Conservation (phyloP, 2,329 filamentous ascomycete species). For the Chrysosporium keratinophilum region DNA sequence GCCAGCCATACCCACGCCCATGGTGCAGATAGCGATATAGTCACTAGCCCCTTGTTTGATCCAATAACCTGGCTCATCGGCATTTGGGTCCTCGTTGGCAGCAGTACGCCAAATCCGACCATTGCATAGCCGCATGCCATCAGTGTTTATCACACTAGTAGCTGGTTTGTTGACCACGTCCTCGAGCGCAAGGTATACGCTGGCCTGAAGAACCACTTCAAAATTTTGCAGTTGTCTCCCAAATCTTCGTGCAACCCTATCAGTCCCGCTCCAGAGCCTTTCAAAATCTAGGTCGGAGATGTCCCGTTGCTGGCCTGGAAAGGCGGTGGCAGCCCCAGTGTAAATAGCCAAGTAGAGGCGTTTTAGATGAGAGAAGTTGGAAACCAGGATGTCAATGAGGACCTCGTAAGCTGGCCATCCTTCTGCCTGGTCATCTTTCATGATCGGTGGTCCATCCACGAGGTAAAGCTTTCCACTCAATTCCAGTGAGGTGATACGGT, state of each 20-base stretch:
- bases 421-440: not conserved
- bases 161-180: not conserved
- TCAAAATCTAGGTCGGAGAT: constrained; percentile 3
- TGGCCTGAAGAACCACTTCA: constrained; percentile 2
- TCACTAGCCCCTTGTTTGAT: not conserved
- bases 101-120: constrained; percentile 1
- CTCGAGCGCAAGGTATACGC: constrained; percentile 2
- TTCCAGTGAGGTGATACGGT: constrained; percentile 3
- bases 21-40: constrained; percentile 1
- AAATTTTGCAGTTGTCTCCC: not conserved
- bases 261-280: constrained; percentile 1
- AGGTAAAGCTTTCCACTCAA: constrained; percentile 2
- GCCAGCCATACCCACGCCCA: not conserved
- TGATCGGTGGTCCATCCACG: not conserved
- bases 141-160: not conserved
- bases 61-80: not conserved
- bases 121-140: not conserved
- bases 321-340: constrained; percentile 2
- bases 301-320: constrained; percentile 3
- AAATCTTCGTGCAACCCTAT: constrained; percentile 1
- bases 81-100: not conserved
- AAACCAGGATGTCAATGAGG: not conserved
- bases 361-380: not conserved
- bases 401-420: constrained; percentile 5
- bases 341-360: constrained; percentile 1